Conservation (phyloP, 345 rosid genomes). For the Eucalyptus polyanthemos region DNA sequence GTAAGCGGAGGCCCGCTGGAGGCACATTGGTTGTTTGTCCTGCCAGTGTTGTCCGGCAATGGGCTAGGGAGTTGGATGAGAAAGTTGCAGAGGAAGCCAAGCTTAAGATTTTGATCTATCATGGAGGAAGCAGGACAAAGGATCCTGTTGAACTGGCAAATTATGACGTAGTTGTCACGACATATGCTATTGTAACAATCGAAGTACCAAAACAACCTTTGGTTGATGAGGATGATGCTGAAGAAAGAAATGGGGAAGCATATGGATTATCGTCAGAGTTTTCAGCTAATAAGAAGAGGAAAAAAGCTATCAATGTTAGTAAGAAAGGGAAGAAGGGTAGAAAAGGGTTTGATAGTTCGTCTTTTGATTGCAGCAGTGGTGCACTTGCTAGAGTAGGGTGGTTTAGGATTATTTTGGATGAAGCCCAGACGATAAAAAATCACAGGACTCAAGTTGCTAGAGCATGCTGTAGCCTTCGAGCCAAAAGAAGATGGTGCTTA, state of each 20-base stretch:
- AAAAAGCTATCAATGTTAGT: slow-evolving; percentile 17
- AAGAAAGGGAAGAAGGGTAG: slow-evolving; percentile 62
- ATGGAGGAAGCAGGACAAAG: slow-evolving; percentile 86
- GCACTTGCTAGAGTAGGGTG: slow-evolving; percentile 76
- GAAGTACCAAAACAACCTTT: slow-evolving; percentile 90
- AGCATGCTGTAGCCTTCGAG: slow-evolving; percentile 94
- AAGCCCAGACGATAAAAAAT: slow-evolving; percentile 98
- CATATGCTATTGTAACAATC: slow-evolving; percentile 75
- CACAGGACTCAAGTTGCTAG: slow-evolving; percentile 96
- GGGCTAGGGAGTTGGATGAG: slow-evolving; percentile 88
- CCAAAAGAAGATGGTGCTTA: slow-evolving; percentile 95
- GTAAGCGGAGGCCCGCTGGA: slow-evolving; percentile 53
- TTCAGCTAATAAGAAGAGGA: slow-evolving; percentile 46
- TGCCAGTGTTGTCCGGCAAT: slow-evolving; percentile 89
- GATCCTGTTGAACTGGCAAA: slow-evolving; percentile 77
- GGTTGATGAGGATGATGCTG: slow-evolving; percentile 67
- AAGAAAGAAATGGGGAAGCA: slow-evolving; percentile 50
- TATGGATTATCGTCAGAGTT: slow-evolving; percentile 61
- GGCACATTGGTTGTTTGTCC: slow-evolving; percentile 98
- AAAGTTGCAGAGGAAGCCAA: slow-evolving; percentile 70
- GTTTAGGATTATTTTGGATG: slow-evolving; percentile 86
- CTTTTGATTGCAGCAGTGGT: slow-evolving; percentile 54
- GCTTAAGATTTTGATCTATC: slow-evolving; percentile 64
- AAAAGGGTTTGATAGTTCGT: slow-evolving; percentile 36
- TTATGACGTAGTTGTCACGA: slow-evolving; percentile 87